Percentiles rank a stretch among this genome's conserved stretches.
Evolutionary conservation across 2,329 filamentous ascomycete species (phyloP).

Genomic region (Fusarium setosum): DNA sequence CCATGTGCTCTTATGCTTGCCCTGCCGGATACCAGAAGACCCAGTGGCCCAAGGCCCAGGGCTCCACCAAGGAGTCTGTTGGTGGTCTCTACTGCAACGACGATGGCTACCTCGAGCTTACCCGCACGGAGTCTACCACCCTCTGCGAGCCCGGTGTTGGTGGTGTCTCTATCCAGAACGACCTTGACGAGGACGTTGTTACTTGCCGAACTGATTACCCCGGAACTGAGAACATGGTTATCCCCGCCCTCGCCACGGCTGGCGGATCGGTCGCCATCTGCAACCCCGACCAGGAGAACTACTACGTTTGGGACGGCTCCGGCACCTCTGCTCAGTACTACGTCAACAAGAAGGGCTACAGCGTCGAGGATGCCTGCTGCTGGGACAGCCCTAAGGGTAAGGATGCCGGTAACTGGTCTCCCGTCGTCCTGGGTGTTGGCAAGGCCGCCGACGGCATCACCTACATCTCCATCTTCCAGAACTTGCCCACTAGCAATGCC

Average conservation of each 20-base stretch:
- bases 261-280: conserved; percentile 73
- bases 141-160: conserved; percentile 82
- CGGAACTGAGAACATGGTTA: conserved; percentile 87
- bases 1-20: conserved; percentile 94
- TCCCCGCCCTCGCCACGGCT: conserved; percentile 74
- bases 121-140: conserved; percentile 72
- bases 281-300: conserved; percentile 77
- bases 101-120: conserved; percentile 80
- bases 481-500: conserved; percentile 78
- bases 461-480: conserved; percentile 87
- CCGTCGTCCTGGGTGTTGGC: conserved; percentile 86
- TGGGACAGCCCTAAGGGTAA: conserved; percentile 71
- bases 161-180: conserved; percentile 80
- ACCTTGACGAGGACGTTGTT: conserved; percentile 72
- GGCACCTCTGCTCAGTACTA: conserved; percentile 95
- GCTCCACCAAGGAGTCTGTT: conserved; percentile 82
- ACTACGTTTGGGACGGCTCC: conserved; percentile 82
- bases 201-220: conserved; percentile 98
- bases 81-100: conserved; percentile 86
- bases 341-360: conserved; percentile 84
- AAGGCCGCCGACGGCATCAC: conserved; percentile 72
- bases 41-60: conserved; percentile 87
- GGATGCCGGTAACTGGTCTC: conserved; percentile 85
- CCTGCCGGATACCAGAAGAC: conserved; percentile 91
- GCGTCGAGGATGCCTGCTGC: conserved; percentile 75